Evolutionary conservation across 345 rosid genomes (phyloP), one percentile per base, ranked within the genome.

Genomic region (Populus deltoides): DNA sequence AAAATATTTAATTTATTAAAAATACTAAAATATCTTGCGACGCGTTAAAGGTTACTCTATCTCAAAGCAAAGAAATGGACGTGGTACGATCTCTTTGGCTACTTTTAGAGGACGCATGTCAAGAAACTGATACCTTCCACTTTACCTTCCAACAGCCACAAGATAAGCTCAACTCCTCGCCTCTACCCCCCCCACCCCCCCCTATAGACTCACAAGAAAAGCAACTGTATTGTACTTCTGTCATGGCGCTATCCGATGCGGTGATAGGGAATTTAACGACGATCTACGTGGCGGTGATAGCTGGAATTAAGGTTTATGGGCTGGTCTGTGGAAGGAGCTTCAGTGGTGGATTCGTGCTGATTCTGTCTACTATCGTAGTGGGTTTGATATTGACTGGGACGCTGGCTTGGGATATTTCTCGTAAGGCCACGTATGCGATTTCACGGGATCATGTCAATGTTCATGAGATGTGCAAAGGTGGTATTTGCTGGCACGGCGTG

Each of bases 401-500:
- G 80, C 92, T 95, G 79, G 87, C 96, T 61, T 94, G 97, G 98
- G 99, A 94, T 82, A 90, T 93, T 13, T 90, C 94, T 43, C 91
- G 92, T 1, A 90, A 92, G 81, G 98, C 96, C 74, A 81, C 86
- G 70, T 90, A 87, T 17, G 90, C 92, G 31, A 88, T 94, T 70
- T 83, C 92, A 20, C 78, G 92, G 38, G 94, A 90, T 82, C 87
- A 31, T 51, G 69, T 63, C 36, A 75, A 86, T 77, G 85, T 74
- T 51, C 91, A 88, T 77, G 91, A 89, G 87, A 86, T 84, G 78
- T 93, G 98, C 77, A 93, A 85, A 86, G 97, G 99, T 39, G 99
- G 99, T 20, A 95, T 95, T 66, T 95, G 99, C 70, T 95, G 99
- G 99, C 99, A 95, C 85, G 99, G 98, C 13, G 99, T 95, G 36